Evolutionary conservation across 495 filamentous ascomycete genomes (phyloP).

Genomic region (Hypoxylon subgilvum): DNA sequence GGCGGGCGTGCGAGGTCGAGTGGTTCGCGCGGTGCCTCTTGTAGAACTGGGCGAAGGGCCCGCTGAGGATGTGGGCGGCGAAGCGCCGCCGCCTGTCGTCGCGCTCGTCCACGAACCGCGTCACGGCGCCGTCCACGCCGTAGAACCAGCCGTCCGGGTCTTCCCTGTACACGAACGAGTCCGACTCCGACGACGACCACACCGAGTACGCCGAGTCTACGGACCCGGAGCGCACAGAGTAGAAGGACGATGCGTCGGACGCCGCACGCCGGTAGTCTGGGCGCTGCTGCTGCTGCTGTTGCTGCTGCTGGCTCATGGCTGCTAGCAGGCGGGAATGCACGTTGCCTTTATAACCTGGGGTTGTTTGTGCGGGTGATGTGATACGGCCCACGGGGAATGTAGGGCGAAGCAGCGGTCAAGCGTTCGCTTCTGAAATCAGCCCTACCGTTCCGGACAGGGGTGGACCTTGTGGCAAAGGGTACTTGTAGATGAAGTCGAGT

Average conservation of each 20-base stretch:
- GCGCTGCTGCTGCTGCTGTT: too few relatives aligned
- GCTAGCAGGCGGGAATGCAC: constrained; percentile 1
- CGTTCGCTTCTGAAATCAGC: constrained; percentile 5
- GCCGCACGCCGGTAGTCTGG: constrained; percentile 18
- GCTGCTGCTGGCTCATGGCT: constrained; percentile 20
- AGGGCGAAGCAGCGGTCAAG: background rate
- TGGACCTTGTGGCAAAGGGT: constrained; percentile 18
- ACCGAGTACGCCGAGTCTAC: constrained; percentile 27
- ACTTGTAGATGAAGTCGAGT: constrained; percentile 4
- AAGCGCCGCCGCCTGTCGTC: constrained; percentile 32
- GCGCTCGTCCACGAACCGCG: constrained; percentile 34
- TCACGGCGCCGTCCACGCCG: constrained; percentile 41
- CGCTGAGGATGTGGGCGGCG: constrained; percentile 38
- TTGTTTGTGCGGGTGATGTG: too few relatives aligned
- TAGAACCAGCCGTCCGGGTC: constrained; percentile 35
- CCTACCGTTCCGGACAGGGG: constrained; percentile 10
- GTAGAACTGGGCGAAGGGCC: constrained; percentile 39
- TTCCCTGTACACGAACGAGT: constrained; percentile 39
- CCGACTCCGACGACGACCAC: constrained; percentile 40
- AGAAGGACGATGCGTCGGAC: constrained; percentile 38
- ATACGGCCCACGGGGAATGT: background rate
- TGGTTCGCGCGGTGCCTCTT: too few relatives aligned
- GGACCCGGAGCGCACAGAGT: constrained; percentile 21
- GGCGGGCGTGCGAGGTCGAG: too few relatives aligned
- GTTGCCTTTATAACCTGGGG: constrained; percentile 11